A percentile compares a stretch with the other conserved stretches of the same genome.
These are phyloP conservation scores for Dianthus caryophyllus DNA, from an alignment of 148 eudicot genomes.

Conservation along the genomic window DNA sequence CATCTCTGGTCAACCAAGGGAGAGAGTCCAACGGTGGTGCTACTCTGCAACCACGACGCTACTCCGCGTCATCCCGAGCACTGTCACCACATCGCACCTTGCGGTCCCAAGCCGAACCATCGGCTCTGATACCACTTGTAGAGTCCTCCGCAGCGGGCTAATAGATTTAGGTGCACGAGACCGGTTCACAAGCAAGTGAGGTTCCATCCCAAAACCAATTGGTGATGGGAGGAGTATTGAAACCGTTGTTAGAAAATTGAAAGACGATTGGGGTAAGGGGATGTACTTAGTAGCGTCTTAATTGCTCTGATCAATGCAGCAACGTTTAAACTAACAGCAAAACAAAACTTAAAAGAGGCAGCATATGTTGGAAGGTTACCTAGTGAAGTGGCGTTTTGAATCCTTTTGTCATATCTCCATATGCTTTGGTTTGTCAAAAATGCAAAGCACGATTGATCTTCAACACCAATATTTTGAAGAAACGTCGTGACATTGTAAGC, in stretches of 20 bases:
- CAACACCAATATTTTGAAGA: slow-evolving; percentile 55
- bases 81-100: no score
- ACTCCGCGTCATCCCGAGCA: no score
- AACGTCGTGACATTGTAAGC: slow-evolving; percentile 49
- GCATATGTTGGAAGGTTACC: slow-evolving; percentile 40
- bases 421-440: slow-evolving; percentile 64
- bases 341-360: background rate
- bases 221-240: no score
- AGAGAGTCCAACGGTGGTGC: no score
- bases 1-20: no score
- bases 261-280: background rate
- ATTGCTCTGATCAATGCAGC: background rate
- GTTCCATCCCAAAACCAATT: no score
- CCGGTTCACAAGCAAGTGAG: no score
- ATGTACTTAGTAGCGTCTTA: background rate
- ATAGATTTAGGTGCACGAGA: no score
- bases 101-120: no score
- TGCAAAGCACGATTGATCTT: slow-evolving; percentile 69
- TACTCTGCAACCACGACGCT: no score
- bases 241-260: background rate
- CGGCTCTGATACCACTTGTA: no score
- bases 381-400: slow-evolving; percentile 45
- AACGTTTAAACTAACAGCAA: background rate
- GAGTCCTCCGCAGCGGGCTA: no score
- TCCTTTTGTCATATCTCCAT: slow-evolving; percentile 88